Evolutionary conservation across 225 moss, liverwort and hornwort species (phyloP).

Genomic region (Physcomitrellopsis africana): DNA sequence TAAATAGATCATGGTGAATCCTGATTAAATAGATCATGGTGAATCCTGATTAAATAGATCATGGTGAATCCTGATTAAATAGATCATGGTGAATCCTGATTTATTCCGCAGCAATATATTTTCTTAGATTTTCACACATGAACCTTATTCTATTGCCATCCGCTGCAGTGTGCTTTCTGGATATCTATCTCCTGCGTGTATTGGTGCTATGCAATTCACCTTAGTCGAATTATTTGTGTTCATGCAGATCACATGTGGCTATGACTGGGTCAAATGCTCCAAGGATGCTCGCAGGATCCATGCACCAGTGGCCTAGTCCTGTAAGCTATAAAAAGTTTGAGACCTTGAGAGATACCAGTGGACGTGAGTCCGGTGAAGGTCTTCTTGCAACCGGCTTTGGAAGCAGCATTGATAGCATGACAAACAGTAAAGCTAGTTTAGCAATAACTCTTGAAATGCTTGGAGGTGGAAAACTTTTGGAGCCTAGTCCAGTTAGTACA

Average conservation of each 20-base stretch:
- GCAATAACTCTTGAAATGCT: constrained; percentile 52
- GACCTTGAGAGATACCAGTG: constrained; percentile 67
- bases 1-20: too few species aligned
- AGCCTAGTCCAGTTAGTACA: constrained; percentile 65
- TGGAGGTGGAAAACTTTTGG: constrained; percentile 43
- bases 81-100: too few species aligned
- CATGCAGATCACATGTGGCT: constrained; percentile 68
- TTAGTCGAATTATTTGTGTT: background rate
- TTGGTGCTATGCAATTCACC: too few species aligned
- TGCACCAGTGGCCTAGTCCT: constrained; percentile 69
- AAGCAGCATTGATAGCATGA: constrained; percentile 44
- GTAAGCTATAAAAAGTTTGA: constrained; percentile 75
- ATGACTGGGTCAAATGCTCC: constrained; percentile 69
- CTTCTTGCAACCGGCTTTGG: constrained; percentile 65
- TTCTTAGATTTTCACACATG: too few species aligned
- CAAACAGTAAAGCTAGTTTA: constrained; percentile 48
- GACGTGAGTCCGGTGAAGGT: constrained; percentile 72
- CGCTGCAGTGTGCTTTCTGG: too few species aligned
- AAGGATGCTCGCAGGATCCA: constrained; percentile 81
- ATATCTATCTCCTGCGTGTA: too few species aligned
- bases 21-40: too few species aligned
- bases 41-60: too few species aligned
- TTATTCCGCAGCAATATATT: too few species aligned
- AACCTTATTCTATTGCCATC: too few species aligned
- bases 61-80: too few species aligned